phyloP scores from a whole-genome alignment of 306 rosid species.

The Glycine latifolia region DNA sequence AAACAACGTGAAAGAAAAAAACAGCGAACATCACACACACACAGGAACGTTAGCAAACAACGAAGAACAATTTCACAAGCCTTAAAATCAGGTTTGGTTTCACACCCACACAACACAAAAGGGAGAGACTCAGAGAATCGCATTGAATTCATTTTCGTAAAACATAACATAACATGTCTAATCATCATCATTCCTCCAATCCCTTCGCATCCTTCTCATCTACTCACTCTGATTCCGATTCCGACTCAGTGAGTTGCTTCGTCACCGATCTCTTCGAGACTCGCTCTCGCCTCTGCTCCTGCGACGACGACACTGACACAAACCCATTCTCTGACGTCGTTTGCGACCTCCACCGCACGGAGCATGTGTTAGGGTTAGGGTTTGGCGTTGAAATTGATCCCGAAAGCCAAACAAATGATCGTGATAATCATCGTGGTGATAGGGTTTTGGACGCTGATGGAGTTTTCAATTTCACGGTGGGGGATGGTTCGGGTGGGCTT shows the following conservation, averaged over 20 bases:
- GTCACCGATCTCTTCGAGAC: constrained; percentile 79
- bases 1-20: not conserved
- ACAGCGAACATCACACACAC: not conserved
- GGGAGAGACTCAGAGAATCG: constrained; percentile 41
- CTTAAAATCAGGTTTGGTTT: not conserved
- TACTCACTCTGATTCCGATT: constrained; percentile 46
- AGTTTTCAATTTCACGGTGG: constrained; percentile 39
- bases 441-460: constrained; percentile 39
- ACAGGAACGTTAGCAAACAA: not conserved
- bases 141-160: not conserved
- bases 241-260: constrained; percentile 73
- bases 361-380: constrained; percentile 49
- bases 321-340: constrained; percentile 59
- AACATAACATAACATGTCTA: constrained; percentile 27
- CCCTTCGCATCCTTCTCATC: constrained; percentile 36
- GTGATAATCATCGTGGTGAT: not conserved
- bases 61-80: not conserved
- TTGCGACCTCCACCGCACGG: constrained; percentile 48
- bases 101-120: not conserved
- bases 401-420: not conserved
- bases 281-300: constrained; percentile 18
- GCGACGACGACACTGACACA: constrained; percentile 31
- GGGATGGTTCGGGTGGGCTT: constrained; percentile 58
- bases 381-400: constrained; percentile 36
- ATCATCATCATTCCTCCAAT: constrained; percentile 42